Evolutionary conservation across 2,329 filamentous ascomycete genomes (phyloP), one percentile per base, ranked within the genome.

Genomic region (Coleophoma eucalyptorum): DNA sequence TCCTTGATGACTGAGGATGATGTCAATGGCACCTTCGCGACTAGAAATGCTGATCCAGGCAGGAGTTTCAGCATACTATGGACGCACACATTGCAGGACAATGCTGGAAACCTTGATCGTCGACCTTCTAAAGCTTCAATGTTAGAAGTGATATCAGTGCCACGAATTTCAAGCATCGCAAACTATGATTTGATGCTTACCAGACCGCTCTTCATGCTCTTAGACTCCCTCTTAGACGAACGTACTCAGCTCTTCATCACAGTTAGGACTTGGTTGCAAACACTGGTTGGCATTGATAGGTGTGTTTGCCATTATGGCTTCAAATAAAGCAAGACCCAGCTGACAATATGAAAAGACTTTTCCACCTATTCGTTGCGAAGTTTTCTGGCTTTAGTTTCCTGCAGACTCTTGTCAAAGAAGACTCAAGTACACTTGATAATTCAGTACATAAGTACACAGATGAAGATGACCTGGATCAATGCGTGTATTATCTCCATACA

Each of bases 251-350:
- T 87, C 13, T 90, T 86, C 55, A 86, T 90, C 69, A 86, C 87
- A 21, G 83, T 90, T 37, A 87, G 86, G 60, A 84, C 81, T 45
- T 97, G 93, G 92, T 75, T 97, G 3, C 86, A 88, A 59, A 84
- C 67, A 50, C 75, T 84, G 60, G 68, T 81, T 50, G 81, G 82
- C 3, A 77, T 84, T 55, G 82, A 87, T 56, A 82, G 81, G 82
- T 84, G 69, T 61, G 72, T 66, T 26, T 26, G 26, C 26, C 26
- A 26, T 26, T 26, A 26, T 26, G 26, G 26, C 26, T 26, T 26
- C 4, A 5, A 26, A 26, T 8, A 26, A 26, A 26, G 26, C 6
- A 5, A 26, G 26, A 26, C 26, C 10, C 16, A 16, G 57, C 62
- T 65, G 50, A 66, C 40, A 31, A 11, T 34, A 11, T n/a, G 15